Conservation (phyloP, 176 grass and related monocot genomes). For the Cenchrus americanus region DNA sequence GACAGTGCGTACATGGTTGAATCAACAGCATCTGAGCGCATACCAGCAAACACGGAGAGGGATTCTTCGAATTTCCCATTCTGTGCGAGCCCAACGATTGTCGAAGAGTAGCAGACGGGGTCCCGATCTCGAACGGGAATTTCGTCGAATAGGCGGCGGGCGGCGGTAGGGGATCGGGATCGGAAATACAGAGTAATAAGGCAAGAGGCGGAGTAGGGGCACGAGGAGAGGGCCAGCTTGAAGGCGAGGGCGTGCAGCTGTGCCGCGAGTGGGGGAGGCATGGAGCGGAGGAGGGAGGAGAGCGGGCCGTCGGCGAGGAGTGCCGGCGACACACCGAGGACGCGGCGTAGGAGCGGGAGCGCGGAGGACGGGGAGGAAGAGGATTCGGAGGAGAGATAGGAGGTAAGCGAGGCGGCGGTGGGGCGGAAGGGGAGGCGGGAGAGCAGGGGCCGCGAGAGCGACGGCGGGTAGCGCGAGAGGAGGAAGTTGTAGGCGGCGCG, state of each 20-base stretch:
- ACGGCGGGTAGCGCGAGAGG: slow-evolving; percentile 36
- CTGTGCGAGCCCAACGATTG: slow-evolving; percentile 47
- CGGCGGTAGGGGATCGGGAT: background rate
- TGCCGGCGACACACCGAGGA: slow-evolving; percentile 19
- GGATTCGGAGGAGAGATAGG: slow-evolving; percentile 25
- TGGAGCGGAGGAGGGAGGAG: slow-evolving; percentile 32
- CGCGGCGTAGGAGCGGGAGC: slow-evolving; percentile 33
- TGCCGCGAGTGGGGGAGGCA: slow-evolving; percentile 25
- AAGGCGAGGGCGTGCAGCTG: slow-evolving; percentile 41
- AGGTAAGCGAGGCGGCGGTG: slow-evolving; percentile 30
- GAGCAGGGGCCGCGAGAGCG: slow-evolving; percentile 5
- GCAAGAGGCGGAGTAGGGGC: slow-evolving; percentile 5
- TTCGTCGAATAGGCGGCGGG: slow-evolving; percentile 51
- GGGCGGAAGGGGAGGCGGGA: slow-evolving; percentile 28
- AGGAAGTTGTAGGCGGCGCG: slow-evolving; percentile 37
- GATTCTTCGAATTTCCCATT: slow-evolving; percentile 30
- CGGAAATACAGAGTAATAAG: background rate
- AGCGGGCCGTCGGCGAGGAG: slow-evolving; percentile 48
- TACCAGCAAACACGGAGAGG: slow-evolving; percentile 36
- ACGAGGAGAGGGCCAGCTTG: slow-evolving; percentile 45
- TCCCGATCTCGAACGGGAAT: slow-evolving; percentile 41
- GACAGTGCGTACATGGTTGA: slow-evolving; percentile 54
- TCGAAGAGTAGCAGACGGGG: slow-evolving; percentile 45
- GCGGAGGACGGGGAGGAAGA: slow-evolving; percentile 22
- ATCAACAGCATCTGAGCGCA: slow-evolving; percentile 21